phyloP scores from a whole-genome alignment of 1,284 basidiomycete genomes.

The Abortiporus biennis region DNA sequence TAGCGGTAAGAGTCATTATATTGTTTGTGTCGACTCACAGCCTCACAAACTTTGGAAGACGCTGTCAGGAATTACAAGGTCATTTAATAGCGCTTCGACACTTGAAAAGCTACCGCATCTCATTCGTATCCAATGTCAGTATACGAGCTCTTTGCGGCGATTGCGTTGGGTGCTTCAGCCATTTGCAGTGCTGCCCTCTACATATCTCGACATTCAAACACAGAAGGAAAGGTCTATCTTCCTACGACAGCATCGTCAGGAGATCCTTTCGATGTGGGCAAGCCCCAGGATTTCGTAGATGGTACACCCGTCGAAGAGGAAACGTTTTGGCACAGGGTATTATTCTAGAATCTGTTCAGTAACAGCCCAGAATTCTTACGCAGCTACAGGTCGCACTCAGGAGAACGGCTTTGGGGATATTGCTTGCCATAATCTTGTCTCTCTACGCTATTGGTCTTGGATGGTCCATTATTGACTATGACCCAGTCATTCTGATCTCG shows the following conservation, averaged over 20 bases:
- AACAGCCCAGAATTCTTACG: background rate
- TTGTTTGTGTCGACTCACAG: no score
- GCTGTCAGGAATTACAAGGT: no score
- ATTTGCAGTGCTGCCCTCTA: no score
- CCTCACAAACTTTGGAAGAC: no score
- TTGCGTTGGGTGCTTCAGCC: no score
- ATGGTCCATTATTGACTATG: conserved; percentile 38
- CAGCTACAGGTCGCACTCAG: conserved; percentile 51
- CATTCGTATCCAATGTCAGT: no score
- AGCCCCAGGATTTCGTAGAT: conserved; percentile 63
- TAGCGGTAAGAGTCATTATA: no score
- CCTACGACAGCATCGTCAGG: conserved; percentile 30
- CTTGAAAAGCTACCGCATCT: no score
- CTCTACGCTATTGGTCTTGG: conserved; percentile 50
- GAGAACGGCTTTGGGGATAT: conserved; percentile 47
- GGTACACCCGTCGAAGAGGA: conserved; percentile 71
- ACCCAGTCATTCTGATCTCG: conserved; percentile 28
- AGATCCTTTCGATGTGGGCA: conserved; percentile 78
- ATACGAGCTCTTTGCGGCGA: no score
- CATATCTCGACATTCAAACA: no score
- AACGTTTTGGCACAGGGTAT: conserved; percentile 65
- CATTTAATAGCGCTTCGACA: no score
- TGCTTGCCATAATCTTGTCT: conserved; percentile 37
- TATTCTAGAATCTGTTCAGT: background rate
- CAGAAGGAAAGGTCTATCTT: conserved; percentile 52